Percentiles rank a stretch among this genome's conserved stretches.
These are phyloP conservation scores for Penicillium sclerotigenum DNA, from an alignment of 2,329 filamentous ascomycete species.

Conservation along the genomic window DNA sequence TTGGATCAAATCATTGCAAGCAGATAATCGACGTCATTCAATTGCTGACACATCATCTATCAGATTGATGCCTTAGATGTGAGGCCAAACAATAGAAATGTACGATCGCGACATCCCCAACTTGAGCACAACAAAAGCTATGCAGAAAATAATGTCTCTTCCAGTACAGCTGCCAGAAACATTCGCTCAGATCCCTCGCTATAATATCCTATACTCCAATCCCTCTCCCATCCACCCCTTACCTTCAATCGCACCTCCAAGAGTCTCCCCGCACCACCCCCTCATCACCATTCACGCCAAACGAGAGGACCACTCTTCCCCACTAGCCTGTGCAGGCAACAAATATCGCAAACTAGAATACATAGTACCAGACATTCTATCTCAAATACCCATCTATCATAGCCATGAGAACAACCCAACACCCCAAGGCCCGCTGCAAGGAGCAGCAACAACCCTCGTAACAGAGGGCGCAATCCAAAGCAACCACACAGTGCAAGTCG, in stretches of 20 bases:
- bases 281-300: slow-evolving; percentile 31
- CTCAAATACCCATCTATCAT: slow-evolving; percentile 13
- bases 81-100: neutral
- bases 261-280: slow-evolving; percentile 7
- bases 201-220: slow-evolving; percentile 29
- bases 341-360: slow-evolving; percentile 42
- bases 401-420: slow-evolving; percentile 17
- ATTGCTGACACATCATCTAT: slow-evolving; percentile 1
- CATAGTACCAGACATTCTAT: slow-evolving; percentile 35
- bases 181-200: slow-evolving; percentile 29
- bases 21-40: slow-evolving; percentile 8
- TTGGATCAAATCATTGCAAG: too few species aligned
- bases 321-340: slow-evolving; percentile 36
- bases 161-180: slow-evolving; percentile 20
- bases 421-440: neutral
- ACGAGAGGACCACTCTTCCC: slow-evolving; percentile 36
- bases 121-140: neutral
- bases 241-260: slow-evolving; percentile 15
- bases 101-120: neutral
- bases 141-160: neutral
- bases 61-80: neutral
- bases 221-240: slow-evolving; percentile 35
- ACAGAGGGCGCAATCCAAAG: slow-evolving; percentile 39
- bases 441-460: slow-evolving; percentile 31
- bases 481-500: slow-evolving; percentile 39